Evolutionary conservation across 208 protist species (phyloP), one percentile per base, ranked within the genome.

Genomic region (Wallacemonas sp.): DNA sequence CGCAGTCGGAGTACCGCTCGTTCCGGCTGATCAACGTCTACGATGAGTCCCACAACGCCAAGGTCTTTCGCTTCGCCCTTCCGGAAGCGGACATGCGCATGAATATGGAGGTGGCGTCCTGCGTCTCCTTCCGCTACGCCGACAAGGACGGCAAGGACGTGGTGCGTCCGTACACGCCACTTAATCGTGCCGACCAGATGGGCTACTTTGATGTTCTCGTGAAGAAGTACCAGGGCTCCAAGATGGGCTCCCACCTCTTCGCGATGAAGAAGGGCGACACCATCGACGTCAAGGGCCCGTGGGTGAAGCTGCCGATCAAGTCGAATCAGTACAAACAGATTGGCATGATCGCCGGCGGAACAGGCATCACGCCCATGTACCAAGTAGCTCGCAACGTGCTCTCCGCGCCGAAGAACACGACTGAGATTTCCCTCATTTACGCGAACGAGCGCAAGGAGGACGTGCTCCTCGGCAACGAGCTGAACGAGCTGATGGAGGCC

Each of bases 351-450:
- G 92, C 93, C 16, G 93, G 91, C 33, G 96, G 93, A 38, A 97
- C 94, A 7, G 96, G 96, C 38, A 98, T 98, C 74, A 85, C 93
- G 12, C 94, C 96, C 0, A 97, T 98, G 91, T 95, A 95, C 62
- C 96, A 98, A 62, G 82, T 98, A 11, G 84, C 93, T 25, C 78
- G 81, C 0, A 91, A 93, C 63, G 67, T 97, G 25, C 67, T 96
- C 25, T 65, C 74, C 31, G 67, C 84, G 10, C 86, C 85, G 3
- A 84, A 97, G 66, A 95, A 97, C 78, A 81, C 65, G 28, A 97
- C 94, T 1, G 84, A 96, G 38, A 76, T 98, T 23, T 82, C 76
- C 25, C 82, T 98, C 22, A 81, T 98, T 41, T 97, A 93, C 72
- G 90, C 88, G 4, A 97, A 97, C 77, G 61, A 77, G 46, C 82